phyloP scores from a whole-genome alignment of 176 grass and related monocot genomes.

The Neostapfia colusana region DNA sequence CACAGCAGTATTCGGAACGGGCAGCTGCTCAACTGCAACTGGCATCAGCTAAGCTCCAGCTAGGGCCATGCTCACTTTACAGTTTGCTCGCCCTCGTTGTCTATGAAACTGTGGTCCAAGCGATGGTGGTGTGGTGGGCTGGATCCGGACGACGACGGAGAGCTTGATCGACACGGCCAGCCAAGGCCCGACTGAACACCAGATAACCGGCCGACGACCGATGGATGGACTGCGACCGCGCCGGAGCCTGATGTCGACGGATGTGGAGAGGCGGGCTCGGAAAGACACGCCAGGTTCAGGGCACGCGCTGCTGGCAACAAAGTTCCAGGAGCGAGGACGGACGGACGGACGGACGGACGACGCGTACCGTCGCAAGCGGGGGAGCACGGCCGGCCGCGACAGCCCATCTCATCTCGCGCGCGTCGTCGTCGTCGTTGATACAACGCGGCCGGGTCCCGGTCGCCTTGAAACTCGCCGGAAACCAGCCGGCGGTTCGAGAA shows the following conservation, averaged over 20 bases:
- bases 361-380: constrained; percentile 17
- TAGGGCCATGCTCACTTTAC: background rate
- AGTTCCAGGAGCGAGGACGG: background rate
- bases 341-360: background rate
- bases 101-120: background rate
- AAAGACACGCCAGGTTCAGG: background rate
- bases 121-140: background rate
- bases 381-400: background rate
- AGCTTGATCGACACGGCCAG: background rate
- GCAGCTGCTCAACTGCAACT: background rate
- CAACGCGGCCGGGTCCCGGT: background rate
- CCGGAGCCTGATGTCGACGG: background rate
- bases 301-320: background rate
- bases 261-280: background rate
- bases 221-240: background rate
- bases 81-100: too few species aligned
- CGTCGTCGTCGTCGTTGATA: background rate
- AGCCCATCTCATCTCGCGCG: too few species aligned
- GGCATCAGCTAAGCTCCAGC: background rate
- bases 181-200: background rate
- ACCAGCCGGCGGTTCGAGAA: background rate
- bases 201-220: background rate
- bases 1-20: background rate
- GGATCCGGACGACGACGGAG: background rate
- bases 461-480: background rate